These are phyloP conservation scores for Paragyromitra xinjiangensis DNA, from an alignment of 495 filamentous ascomycete genomes.

Conservation along the genomic window DNA sequence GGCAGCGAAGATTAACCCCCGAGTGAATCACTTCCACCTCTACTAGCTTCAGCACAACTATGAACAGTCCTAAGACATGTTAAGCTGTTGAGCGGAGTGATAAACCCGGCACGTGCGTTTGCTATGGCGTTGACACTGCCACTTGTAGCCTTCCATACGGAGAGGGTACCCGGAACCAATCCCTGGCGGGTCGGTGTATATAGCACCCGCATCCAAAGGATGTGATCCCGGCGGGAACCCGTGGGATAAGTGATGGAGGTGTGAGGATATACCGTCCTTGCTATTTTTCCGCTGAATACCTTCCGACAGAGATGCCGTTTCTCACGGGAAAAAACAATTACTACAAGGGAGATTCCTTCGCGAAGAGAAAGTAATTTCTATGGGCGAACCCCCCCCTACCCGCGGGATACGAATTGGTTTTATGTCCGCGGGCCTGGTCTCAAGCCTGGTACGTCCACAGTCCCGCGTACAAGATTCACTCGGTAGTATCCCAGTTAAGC, in stretches of 20 bases:
- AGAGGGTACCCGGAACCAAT: not conserved
- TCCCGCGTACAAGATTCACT: not conserved
- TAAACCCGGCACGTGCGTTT: conserved; percentile 37
- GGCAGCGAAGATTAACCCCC: conserved; percentile 36
- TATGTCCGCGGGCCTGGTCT: conserved; percentile 10
- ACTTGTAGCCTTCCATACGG: conserved; percentile 11
- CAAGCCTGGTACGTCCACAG: not conserved
- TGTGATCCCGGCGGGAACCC: not conserved
- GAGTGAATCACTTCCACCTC: conserved; percentile 21
- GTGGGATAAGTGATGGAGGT: not conserved
- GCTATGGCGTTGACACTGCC: conserved; percentile 35
- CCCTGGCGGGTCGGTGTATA: not conserved
- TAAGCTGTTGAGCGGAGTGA: conserved; percentile 33
- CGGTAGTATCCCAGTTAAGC: conserved; percentile 45
- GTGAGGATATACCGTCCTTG: not conserved
- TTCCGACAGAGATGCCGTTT: not conserved
- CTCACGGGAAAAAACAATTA: not conserved
- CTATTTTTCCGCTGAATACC: not conserved
- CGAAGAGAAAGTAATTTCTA: not conserved
- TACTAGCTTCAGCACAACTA: not conserved
- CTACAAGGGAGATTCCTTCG: not conserved
- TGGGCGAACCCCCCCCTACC: not conserved
- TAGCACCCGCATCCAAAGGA: not conserved
- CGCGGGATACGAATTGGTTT: conserved; percentile 2
- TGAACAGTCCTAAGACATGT: conserved; percentile 24